These are phyloP conservation scores for Aspergillus campestris DNA, from an alignment of 495 filamentous ascomycete species.

Conservation along the genomic window DNA sequence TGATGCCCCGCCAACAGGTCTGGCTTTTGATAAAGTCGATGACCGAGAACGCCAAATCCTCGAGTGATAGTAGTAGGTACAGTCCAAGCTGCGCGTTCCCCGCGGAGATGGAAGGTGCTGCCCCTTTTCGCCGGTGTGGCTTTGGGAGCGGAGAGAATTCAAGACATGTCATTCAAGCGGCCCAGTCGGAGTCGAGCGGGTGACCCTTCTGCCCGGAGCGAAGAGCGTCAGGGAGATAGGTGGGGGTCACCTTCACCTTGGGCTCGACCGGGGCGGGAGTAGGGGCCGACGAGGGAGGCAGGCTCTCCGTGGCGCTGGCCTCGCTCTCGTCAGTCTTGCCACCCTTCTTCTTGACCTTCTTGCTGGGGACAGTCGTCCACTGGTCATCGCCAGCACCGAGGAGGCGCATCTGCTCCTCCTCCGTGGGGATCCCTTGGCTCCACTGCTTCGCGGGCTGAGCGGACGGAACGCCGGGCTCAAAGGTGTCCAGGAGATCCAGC, in stretches of 20 bases:
- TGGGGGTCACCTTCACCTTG: slow-evolving; percentile 33
- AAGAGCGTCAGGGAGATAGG: slow-evolving; percentile 35
- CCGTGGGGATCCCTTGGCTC: slow-evolving; percentile 57
- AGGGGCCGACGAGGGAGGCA: slow-evolving; percentile 21
- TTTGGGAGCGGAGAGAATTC: slow-evolving; percentile 4
- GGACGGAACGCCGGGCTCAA: slow-evolving; percentile 43
- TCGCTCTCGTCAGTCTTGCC: slow-evolving; percentile 37
- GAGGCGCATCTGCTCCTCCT: slow-evolving; percentile 78
- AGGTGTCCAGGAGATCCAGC: slow-evolving; percentile 66
- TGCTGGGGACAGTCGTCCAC: slow-evolving; percentile 71
- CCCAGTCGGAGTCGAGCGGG: slow-evolving; percentile 54
- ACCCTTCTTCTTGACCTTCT: slow-evolving; percentile 49
- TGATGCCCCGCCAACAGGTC: slow-evolving; percentile 8
- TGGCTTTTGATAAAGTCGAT: slow-evolving; percentile 23
- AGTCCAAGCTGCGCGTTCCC: slow-evolving; percentile 6
- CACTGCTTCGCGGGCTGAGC: slow-evolving; percentile 35
- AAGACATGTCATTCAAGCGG: slow-evolving; percentile 25
- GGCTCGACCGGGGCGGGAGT: slow-evolving; percentile 27
- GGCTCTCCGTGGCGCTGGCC: slow-evolving; percentile 32
- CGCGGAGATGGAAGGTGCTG: too few relatives aligned
- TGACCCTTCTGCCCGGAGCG: slow-evolving; percentile 38
- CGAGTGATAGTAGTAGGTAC: slow-evolving; percentile 28
- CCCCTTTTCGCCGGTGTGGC: too few relatives aligned
- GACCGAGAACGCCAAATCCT: slow-evolving; percentile 34
- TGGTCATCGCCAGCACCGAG: slow-evolving; percentile 52